These are phyloP conservation scores for Fusarium sp. DNA, from an alignment of 2,329 filamentous ascomycete genomes.

Conservation along the genomic window DNA sequence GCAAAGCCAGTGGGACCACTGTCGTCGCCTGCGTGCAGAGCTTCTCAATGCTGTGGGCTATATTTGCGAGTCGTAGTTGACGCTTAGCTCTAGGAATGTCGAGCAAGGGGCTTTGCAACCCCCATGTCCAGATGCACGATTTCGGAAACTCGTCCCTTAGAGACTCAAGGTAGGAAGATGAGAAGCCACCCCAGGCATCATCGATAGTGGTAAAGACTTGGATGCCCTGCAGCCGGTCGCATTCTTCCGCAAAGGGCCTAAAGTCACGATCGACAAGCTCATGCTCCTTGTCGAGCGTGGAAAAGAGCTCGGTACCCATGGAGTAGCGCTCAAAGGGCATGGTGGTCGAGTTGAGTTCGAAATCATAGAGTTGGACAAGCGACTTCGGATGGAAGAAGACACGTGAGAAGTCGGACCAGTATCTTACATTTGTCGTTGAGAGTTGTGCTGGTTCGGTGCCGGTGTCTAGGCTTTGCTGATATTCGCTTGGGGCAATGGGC, in stretches of 20 bases:
- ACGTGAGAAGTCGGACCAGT: slow-evolving; percentile 96
- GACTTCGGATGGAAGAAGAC: slow-evolving; percentile 93
- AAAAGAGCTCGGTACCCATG: slow-evolving; percentile 81
- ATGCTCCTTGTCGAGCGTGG: slow-evolving; percentile 78
- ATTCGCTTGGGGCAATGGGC: slow-evolving; percentile 75
- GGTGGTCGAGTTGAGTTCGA: slow-evolving; percentile 81
- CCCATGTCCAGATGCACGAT: slow-evolving; percentile 87
- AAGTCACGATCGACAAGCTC: slow-evolving; percentile 93
- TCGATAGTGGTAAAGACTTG: slow-evolving; percentile 79
- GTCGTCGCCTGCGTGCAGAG: slow-evolving; percentile 78
- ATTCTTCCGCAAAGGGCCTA: slow-evolving; percentile 89
- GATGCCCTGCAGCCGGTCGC: slow-evolving; percentile 89
- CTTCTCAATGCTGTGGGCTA: slow-evolving; percentile 75
- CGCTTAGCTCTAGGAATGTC: slow-evolving; percentile 64
- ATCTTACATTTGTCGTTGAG: slow-evolving; percentile 78
- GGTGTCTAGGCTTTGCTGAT: slow-evolving; percentile 81
- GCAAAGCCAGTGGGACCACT: slow-evolving; percentile 78
- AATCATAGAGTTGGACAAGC: slow-evolving; percentile 87
- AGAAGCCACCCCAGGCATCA: slow-evolving; percentile 85
- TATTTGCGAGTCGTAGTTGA: slow-evolving; percentile 73
- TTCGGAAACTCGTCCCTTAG: slow-evolving; percentile 93
- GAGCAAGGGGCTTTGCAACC: slow-evolving; percentile 71
- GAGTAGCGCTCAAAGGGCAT: slow-evolving; percentile 93
- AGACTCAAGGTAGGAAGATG: slow-evolving; percentile 76
- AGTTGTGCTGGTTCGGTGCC: slow-evolving; percentile 75